A percentile compares a stretch with the other conserved stretches of the same genome.
Conservation (phyloP, 352 stramenopile genomes). For the Bremia lactucae region DNA sequence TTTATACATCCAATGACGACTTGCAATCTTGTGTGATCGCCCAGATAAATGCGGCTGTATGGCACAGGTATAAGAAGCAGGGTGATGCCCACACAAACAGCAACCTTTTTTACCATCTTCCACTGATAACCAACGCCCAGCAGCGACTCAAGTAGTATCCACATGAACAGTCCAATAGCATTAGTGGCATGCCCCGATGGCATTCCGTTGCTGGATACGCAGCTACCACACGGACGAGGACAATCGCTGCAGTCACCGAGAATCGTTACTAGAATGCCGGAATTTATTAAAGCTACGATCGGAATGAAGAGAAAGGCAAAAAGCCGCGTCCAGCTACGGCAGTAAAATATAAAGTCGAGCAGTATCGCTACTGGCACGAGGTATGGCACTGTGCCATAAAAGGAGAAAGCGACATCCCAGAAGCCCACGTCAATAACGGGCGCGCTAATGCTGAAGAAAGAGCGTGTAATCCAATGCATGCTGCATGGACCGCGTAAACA, state of each 20-base stretch:
- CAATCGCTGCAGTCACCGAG: slow-evolving; percentile 39
- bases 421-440: slow-evolving; percentile 25
- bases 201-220: slow-evolving; percentile 34
- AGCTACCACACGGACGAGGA: slow-evolving; percentile 35
- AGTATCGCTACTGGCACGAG: slow-evolving; percentile 28
- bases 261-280: slow-evolving; percentile 26
- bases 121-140: slow-evolving; percentile 22
- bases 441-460: slow-evolving; percentile 43
- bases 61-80: slow-evolving; percentile 38
- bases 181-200: slow-evolving; percentile 46
- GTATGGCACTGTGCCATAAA: slow-evolving; percentile 52
- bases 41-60: slow-evolving; percentile 49
- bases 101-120: slow-evolving; percentile 8
- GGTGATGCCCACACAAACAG: slow-evolving; percentile 3
- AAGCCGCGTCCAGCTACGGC: slow-evolving; percentile 33
- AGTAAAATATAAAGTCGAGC: slow-evolving; percentile 32
- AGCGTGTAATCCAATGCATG: slow-evolving; percentile 26
- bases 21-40: slow-evolving; percentile 45
- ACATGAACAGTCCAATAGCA: slow-evolving; percentile 37
- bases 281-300: slow-evolving; percentile 35
- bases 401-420: slow-evolving; percentile 40
- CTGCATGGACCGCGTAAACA: slow-evolving; percentile 44
- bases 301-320: slow-evolving; percentile 42
- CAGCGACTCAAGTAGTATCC: slow-evolving; percentile 35
- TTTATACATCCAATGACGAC: slow-evolving; percentile 28